phyloP scores from a whole-genome alignment of 306 rosid species.

The Dalbergia cultrata region DNA sequence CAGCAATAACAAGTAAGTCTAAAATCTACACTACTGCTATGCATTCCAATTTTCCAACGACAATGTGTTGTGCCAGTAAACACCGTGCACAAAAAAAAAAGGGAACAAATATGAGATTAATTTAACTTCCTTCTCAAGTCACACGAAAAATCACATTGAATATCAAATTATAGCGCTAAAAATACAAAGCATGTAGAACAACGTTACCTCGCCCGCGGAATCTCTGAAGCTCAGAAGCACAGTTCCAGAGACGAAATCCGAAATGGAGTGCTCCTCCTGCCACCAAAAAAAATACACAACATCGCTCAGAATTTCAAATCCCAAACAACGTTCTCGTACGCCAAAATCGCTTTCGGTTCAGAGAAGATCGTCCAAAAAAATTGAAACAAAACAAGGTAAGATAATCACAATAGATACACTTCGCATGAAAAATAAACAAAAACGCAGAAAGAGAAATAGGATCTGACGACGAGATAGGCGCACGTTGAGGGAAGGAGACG shows the following conservation, averaged over 20 bases:
- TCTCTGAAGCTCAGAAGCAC: slow-evolving; percentile 75
- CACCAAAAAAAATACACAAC: slow-evolving; percentile 26
- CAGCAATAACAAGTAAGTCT: not conserved
- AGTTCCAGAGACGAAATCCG: slow-evolving; percentile 69
- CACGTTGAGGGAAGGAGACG: too few species aligned
- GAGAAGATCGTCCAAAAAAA: not conserved
- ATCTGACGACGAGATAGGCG: not conserved
- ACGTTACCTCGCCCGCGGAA: slow-evolving; percentile 64
- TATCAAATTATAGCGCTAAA: not conserved
- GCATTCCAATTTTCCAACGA: not conserved
- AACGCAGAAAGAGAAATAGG: not conserved
- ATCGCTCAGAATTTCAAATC: slow-evolving; percentile 8
- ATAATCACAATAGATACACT: not conserved
- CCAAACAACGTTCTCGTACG: not conserved
- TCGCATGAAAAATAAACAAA: not conserved
- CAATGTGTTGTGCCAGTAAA: slow-evolving; percentile 3
- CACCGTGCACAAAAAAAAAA: not conserved
- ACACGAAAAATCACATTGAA: not conserved
- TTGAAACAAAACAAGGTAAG: not conserved
- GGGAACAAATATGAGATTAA: not conserved
- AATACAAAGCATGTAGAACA: not conserved
- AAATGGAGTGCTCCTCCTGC: slow-evolving; percentile 88
- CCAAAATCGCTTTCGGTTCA: not conserved
- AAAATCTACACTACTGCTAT: not conserved
- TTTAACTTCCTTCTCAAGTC: not conserved